Conservation (phyloP, 257 asterid species). For the Penstemon newberryi region DNA sequence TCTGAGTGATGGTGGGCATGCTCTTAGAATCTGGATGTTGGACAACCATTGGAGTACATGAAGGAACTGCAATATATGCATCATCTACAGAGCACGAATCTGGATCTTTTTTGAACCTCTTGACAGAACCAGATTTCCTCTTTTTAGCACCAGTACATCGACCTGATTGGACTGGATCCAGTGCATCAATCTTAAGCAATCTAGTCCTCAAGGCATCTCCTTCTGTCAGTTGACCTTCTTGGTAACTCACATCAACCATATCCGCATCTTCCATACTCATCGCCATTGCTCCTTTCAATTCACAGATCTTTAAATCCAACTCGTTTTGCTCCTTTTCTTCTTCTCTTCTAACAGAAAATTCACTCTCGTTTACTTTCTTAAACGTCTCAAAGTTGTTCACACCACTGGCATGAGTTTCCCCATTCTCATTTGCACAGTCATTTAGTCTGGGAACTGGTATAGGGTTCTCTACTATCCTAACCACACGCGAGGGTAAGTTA, state of each 20-base stretch:
- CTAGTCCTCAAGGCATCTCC: constrained; percentile 40
- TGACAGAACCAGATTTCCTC: constrained; percentile 92
- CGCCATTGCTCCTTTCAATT: constrained; percentile 48
- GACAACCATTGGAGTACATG: constrained; percentile 36
- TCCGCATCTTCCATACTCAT: constrained; percentile 30
- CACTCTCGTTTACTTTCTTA: constrained; percentile 46
- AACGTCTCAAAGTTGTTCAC: constrained; percentile 34
- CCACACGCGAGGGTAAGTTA: constrained; percentile 49
- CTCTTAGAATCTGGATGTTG: constrained; percentile 44
- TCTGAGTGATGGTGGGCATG: constrained; percentile 57
- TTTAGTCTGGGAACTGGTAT: constrained; percentile 32
- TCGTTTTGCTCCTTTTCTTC: constrained; percentile 47
- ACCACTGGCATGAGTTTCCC: constrained; percentile 30
- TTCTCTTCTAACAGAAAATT: constrained; percentile 33
- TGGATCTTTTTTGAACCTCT: constrained; percentile 71
- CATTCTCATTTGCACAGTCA: constrained; percentile 35
- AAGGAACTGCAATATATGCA: constrained; percentile 34
- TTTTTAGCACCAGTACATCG: constrained; percentile 77
- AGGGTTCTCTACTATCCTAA: constrained; percentile 41
- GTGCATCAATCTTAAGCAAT: constrained; percentile 41
- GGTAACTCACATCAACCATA: constrained; percentile 31
- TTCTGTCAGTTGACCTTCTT: constrained; percentile 29
- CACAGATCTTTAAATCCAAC: constrained; percentile 60
- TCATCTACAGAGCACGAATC: constrained; percentile 36
- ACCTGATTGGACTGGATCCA: constrained; percentile 43